Conservation (phyloP, 139 green algal species). For the Closterium sp. region DNA sequence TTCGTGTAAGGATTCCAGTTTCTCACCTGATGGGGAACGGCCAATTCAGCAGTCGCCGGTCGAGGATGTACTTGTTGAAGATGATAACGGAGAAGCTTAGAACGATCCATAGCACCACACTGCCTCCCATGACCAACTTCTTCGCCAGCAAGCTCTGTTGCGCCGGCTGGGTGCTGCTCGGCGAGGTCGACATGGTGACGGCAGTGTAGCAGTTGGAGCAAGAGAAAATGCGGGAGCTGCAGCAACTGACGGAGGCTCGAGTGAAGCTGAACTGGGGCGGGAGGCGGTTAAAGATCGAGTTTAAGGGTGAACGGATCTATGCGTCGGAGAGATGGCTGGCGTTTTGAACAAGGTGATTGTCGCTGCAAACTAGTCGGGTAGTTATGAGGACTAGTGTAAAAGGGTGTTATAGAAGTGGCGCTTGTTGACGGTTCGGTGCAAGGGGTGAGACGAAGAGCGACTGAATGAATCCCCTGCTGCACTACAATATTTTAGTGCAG, state of each 20-base stretch:
- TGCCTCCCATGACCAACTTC: neutral
- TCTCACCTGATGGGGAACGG: conserved; percentile 60
- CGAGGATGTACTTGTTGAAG: conserved; percentile 49
- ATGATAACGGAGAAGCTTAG: conserved; percentile 38
- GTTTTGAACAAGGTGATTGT: too few relatives aligned
- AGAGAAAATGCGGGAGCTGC: neutral
- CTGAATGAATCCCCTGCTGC: too few relatives aligned
- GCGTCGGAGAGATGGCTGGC: too few relatives aligned
- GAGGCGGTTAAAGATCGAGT: too few relatives aligned
- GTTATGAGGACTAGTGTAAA: too few relatives aligned
- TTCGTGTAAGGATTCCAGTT: neutral
- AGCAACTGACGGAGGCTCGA: neutral
- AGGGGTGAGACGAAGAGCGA: too few relatives aligned
- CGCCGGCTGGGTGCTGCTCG: neutral
- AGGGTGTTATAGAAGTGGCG: too few relatives aligned
- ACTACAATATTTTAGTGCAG: too few relatives aligned
- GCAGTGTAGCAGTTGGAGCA: neutral
- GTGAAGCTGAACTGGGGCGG: neutral
- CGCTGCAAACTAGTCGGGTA: too few relatives aligned
- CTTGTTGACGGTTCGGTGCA: too few relatives aligned
- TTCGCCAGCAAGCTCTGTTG: neutral
- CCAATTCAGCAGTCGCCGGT: conserved; percentile 58
- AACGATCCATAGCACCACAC: conserved; percentile 24
- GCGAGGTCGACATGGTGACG: neutral
- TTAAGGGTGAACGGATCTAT: too few relatives aligned